phyloP scores from a whole-genome alignment of 768 basidiomycete genomes.

The Artomyces pyxidatus region DNA sequence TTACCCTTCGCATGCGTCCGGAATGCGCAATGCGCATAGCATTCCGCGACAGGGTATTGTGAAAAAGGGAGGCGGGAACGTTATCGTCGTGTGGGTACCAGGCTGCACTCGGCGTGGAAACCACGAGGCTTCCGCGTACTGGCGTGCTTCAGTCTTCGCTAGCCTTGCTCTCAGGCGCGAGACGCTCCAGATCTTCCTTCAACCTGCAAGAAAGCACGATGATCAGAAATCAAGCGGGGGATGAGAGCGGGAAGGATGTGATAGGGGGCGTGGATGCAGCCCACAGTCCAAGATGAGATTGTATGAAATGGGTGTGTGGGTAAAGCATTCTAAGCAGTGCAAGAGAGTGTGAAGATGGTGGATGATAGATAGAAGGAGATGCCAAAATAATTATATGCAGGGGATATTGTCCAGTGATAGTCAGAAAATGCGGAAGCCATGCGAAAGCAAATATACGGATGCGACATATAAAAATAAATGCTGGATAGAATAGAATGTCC shows the following conservation, averaged over 20 bases:
- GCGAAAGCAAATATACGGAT: conserved; percentile 15
- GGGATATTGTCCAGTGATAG: conserved; percentile 2
- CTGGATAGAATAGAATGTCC: too few species aligned
- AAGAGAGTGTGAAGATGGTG: not conserved
- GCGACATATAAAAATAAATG: conserved; percentile 8
- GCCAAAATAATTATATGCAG: not conserved
- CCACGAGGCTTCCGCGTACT: too few species aligned
- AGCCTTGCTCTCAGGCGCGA: conserved; percentile 37
- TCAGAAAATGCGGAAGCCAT: conserved; percentile 7
- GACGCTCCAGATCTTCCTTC: conserved; percentile 54
- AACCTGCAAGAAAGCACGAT: conserved; percentile 36
- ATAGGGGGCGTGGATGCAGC: not conserved
- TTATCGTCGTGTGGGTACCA: not conserved
- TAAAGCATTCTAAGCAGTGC: not conserved
- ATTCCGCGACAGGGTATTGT: too few species aligned
- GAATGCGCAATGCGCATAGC: too few species aligned
- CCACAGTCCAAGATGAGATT: conserved; percentile 17
- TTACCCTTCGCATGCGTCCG: too few species aligned
- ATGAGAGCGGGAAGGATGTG: too few species aligned
- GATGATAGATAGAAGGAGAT: not conserved
- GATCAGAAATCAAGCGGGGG: conserved; percentile 5
- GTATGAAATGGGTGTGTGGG: conserved; percentile 32
- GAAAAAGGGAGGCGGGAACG: too few species aligned
- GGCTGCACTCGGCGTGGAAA: too few species aligned
- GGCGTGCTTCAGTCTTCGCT: too few species aligned